Evolutionary conservation across 75 land plant species (phyloP), one percentile per base, ranked within the genome.

Genomic region (Azolla pinnata): DNA sequence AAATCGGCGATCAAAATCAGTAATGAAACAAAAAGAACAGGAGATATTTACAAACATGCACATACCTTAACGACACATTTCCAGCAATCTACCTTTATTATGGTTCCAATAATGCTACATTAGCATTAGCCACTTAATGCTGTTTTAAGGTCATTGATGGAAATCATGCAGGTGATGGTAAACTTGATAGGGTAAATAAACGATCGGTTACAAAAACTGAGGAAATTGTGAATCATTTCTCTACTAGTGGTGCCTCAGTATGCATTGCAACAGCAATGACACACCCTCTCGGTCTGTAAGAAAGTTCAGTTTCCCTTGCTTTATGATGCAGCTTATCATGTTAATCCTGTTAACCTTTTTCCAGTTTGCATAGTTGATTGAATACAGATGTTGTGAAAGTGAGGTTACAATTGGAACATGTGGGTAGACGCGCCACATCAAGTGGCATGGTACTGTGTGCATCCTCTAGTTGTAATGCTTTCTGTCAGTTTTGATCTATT

Each of bases 371-470:
- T 34, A 56, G 27, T 1, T 44, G 29, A 21, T 65, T 38, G 10
- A 47, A 40, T 67, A 66, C 79, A 86, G 90, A 86, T 83, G 90
- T 86, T 75, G 68, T 86, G 20, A 86, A 86, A 73, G 90, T 86
- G 44, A 80, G 90, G 59, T 76, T 80, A 28, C 90, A 86, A 49
- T 77, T 86, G 86, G 81, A 86, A 65, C 74, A 77, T 67, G 81
- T 80, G 53, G 90, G 87, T 8, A 73, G 70, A 32, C 79, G 75
- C 55, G 81, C 81, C 28, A 69, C 78, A 23, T 68, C 83, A 44
- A 60, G 34, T 34, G 83, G 90, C 51, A 68, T 86, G 90, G 90
- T 83, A 80, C 42, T 16, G 48, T 2, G 2, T 1, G 18, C 2
- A 28, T 27, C 19, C 1, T 63, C 31, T 63, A 20, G 2, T 29